Evolutionary conservation across 495 filamentous ascomycete genomes (phyloP), one percentile per base, ranked within the genome.

Genomic region (Hypoxylon lienhwacheense): DNA sequence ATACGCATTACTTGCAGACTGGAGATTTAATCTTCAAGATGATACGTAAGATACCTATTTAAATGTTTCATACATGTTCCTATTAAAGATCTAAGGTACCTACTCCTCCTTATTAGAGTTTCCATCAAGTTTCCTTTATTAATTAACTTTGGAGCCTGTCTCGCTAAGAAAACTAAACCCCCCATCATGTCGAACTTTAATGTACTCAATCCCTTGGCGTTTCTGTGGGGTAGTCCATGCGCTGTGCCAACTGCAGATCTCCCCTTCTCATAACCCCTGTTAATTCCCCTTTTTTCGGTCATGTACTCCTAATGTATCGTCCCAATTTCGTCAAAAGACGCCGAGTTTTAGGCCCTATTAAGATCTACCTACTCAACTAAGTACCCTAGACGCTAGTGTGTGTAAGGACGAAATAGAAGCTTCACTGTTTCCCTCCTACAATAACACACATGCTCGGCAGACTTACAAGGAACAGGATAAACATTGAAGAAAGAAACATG

Each of bases 171-270:
- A 14, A 26, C 33, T 24, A 20, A 22, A 16, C 48, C 55, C 48
- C 55, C 37, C 44, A 53, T 19, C 19, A 19, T 28, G n/a, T 39
- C 37, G 36, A 44, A 52, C 36, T 51, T 33, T 28, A n/a, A 31
- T 21, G 36, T 37, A 52, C 36, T 51, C 28, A 37, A 29, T 31
- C 34, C 50, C 51, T 61, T 61, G 57, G 57, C 51, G 22, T 25
- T 15, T 43, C 41, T 55, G 58, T 61, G 51, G 52, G 58, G 56
- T 60, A 59, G 49, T 37, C 37, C 43, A 15, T 42, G 8, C 37
- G 22, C 42, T 21, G 31, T 47, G 36, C 22, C 25, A 50, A 42
- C 40, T 35, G 29, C 34, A 11, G 24, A 43, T 53, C 45, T 25
- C 39, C 31, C 17, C 31, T 24, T 54, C 37, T 31, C 44, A 33